phyloP scores from a whole-genome alignment of 2,329 filamentous ascomycete genomes.

The Cladophialophora immunda region DNA sequence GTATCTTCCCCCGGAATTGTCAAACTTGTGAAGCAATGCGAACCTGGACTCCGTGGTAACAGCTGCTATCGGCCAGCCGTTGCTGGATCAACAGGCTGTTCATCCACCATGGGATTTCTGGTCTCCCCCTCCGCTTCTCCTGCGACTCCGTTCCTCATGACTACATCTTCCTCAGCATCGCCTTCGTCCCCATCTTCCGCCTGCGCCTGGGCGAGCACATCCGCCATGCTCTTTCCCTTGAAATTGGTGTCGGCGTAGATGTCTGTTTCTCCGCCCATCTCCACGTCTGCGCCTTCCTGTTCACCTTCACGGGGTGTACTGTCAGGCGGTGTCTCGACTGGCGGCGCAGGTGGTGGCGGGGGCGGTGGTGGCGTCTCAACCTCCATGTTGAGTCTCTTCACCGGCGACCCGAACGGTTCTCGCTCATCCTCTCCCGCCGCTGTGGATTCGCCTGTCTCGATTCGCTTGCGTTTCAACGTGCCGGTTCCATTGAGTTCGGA shows the following conservation, averaged over 20 bases:
- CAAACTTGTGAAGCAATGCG: neutral
- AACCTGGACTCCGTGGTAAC: neutral
- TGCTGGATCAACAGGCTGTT: slow-evolving; percentile 20
- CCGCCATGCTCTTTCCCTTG: slow-evolving; percentile 41
- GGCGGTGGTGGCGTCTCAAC: slow-evolving; percentile 45
- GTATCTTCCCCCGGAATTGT: neutral
- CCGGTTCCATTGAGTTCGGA: slow-evolving; percentile 37
- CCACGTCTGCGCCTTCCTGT: slow-evolving; percentile 18
- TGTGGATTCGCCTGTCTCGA: slow-evolving; percentile 35
- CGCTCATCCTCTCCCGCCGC: slow-evolving; percentile 35
- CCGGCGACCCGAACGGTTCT: slow-evolving; percentile 35
- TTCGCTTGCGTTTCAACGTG: slow-evolving; percentile 71
- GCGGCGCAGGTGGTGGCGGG: slow-evolving; percentile 42
- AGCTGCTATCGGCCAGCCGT: neutral
- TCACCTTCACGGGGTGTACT: slow-evolving; percentile 35
- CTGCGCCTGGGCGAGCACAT: slow-evolving; percentile 42
- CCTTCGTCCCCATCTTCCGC: slow-evolving; percentile 38
- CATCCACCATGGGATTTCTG: slow-evolving; percentile 31
- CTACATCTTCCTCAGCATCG: slow-evolving; percentile 13
- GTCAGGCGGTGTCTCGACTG: slow-evolving; percentile 38
- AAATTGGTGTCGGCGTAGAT: slow-evolving; percentile 41
- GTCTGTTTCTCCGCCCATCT: slow-evolving; percentile 37
- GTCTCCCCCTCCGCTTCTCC: slow-evolving; percentile 9
- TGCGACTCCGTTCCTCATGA: slow-evolving; percentile 21
- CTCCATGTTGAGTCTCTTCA: slow-evolving; percentile 36